These are phyloP conservation scores for Diddensiella transvaalensis DNA, from an alignment of 805 yeast species.

Conservation along the genomic window DNA sequence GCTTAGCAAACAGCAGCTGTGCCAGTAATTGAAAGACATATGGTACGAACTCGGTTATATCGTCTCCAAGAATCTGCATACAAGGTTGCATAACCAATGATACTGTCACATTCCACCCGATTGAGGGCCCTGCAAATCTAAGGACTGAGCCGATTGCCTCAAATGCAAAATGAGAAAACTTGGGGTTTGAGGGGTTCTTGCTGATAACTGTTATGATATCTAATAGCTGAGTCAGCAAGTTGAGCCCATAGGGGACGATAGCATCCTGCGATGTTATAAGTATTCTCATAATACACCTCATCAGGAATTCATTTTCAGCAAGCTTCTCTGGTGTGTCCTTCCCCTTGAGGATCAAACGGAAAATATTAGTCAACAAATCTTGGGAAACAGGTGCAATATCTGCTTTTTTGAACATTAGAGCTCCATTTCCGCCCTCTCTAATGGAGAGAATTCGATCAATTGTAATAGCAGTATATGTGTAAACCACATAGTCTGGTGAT, in stretches of 20 bases:
- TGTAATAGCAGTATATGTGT: slow-evolving; percentile 90
- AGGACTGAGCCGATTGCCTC: slow-evolving; percentile 81
- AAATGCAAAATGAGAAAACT: slow-evolving; percentile 84
- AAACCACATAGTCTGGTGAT: slow-evolving; percentile 70
- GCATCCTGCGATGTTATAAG: slow-evolving; percentile 64
- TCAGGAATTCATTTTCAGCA: slow-evolving; percentile 91
- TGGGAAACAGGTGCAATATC: slow-evolving; percentile 67
- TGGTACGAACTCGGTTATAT: slow-evolving; percentile 91
- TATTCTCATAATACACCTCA: slow-evolving; percentile 84
- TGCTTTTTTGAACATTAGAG: slow-evolving; percentile 60
- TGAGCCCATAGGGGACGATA: slow-evolving; percentile 30
- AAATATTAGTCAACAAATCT: slow-evolving; percentile 60
- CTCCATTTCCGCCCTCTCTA: slow-evolving; percentile 48
- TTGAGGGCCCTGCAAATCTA: slow-evolving; percentile 42
- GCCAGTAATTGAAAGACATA: slow-evolving; percentile 90
- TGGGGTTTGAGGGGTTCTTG: slow-evolving; percentile 92
- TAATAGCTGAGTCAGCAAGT: slow-evolving; percentile 62
- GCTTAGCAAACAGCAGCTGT: slow-evolving; percentile 56
- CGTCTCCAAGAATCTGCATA: slow-evolving; percentile 66
- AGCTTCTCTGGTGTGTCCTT: slow-evolving; percentile 74
- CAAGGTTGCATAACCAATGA: slow-evolving; percentile 61
- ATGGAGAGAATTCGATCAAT: slow-evolving; percentile 83
- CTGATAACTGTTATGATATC: slow-evolving; percentile 66
- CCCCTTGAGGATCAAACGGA: slow-evolving; percentile 55
- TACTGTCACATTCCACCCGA: slow-evolving; percentile 41